Percentiles rank a stretch among this genome's conserved stretches.
These are phyloP conservation scores for Fusarium musae DNA, from an alignment of 2,329 filamentous ascomycete genomes.

Conservation along the genomic window DNA sequence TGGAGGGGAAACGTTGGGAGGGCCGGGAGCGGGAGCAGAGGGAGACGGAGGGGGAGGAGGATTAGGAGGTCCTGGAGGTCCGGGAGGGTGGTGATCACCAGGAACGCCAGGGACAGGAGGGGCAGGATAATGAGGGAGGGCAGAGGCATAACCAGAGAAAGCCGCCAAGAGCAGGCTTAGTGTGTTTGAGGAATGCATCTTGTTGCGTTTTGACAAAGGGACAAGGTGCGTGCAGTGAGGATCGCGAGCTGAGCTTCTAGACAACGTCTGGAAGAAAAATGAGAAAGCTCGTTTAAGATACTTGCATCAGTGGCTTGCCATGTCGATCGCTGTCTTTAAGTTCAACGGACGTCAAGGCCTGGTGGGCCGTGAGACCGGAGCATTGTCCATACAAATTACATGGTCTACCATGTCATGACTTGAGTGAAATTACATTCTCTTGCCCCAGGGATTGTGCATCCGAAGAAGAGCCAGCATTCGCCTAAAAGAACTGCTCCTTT, in stretches of 20 bases:
- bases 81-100: neutral
- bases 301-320: neutral
- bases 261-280: conserved; percentile 5
- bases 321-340: conserved; percentile 21
- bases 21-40: neutral
- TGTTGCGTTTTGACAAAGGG: neutral
- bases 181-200: conserved; percentile 28
- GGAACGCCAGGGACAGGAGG: neutral
- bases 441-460: neutral
- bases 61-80: neutral
- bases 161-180: conserved; percentile 29
- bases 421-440: neutral
- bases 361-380: neutral
- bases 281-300: conserved; percentile 1
- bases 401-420: neutral
- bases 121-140: neutral
- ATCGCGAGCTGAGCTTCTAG: conserved; percentile 2
- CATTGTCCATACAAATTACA: neutral
- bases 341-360: neutral
- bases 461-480: neutral
- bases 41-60: neutral
- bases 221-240: neutral
- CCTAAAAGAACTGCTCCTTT: neutral
- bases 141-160: conserved; percentile 17
- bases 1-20: neutral